Percentiles rank a stretch among this genome's conserved stretches.
phyloP scores from a whole-genome alignment of 345 rosid genomes.

The Aurinia saxatilis region DNA sequence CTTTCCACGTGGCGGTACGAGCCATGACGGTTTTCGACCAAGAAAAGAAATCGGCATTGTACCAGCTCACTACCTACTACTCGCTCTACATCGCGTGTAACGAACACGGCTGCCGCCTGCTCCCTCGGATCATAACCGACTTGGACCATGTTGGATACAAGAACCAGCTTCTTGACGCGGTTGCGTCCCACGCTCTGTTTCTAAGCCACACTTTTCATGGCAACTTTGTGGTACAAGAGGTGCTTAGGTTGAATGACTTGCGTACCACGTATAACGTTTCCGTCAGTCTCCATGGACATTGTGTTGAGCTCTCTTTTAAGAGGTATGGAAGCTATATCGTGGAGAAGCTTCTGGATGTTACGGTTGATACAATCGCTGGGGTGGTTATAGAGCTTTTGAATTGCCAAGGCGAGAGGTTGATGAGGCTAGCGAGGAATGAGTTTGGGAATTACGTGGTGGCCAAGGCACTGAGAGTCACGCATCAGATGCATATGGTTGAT shows the following conservation, averaged over 20 bases:
- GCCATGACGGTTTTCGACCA: not conserved
- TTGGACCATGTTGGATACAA: not conserved
- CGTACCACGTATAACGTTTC: not conserved
- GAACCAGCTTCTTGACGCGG: not conserved
- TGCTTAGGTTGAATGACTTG: not conserved
- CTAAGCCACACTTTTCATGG: slow-evolving; percentile 8
- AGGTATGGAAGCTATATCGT: not conserved
- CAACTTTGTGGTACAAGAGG: slow-evolving; percentile 13
- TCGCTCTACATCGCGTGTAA: not conserved
- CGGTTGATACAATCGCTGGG: not conserved
- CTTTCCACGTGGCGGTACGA: slow-evolving; percentile 5
- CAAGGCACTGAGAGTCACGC: not conserved
- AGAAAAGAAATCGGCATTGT: not conserved
- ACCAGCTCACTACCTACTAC: not conserved
- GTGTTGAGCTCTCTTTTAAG: not conserved
- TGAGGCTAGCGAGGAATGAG: not conserved
- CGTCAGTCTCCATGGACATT: not conserved
- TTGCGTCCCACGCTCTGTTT: not conserved
- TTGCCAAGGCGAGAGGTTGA: not conserved
- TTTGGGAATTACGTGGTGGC: not conserved
- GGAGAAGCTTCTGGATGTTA: not conserved
- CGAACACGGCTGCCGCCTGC: slow-evolving; percentile 3
- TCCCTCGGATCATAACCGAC: not conserved
- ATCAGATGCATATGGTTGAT: not conserved
- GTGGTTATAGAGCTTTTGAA: not conserved